Evolutionary conservation across 768 basidiomycete genomes (phyloP).

Genomic region (Rhodotorula kratochvilovae): DNA sequence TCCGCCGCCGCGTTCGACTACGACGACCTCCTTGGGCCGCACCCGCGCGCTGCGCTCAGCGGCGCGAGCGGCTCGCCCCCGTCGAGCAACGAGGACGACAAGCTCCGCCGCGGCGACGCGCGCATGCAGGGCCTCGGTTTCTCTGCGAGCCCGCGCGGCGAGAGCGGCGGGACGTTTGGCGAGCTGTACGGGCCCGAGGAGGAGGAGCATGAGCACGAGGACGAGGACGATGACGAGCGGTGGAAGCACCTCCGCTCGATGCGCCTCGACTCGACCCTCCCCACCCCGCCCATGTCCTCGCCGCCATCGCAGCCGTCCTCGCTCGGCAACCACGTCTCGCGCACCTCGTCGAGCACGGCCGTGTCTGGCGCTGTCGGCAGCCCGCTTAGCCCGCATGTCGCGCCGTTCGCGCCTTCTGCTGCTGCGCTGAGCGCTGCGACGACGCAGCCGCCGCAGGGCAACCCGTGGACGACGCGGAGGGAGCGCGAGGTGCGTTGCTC

Average conservation of each 20-base stretch:
- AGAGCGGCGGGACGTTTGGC: neutral
- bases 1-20: constrained; percentile 17
- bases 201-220: neutral
- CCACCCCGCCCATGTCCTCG: neutral
- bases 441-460: neutral
- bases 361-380: constrained; percentile 11
- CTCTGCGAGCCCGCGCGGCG: neutral
- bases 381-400: constrained; percentile 42
- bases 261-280: neutral
- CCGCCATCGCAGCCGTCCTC: neutral
- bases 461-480: neutral
- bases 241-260: constrained; percentile 11
- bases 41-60: neutral
- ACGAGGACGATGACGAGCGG: constrained; percentile 5
- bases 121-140: constrained; percentile 6
- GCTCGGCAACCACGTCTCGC: neutral
- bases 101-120: neutral
- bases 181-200: neutral
- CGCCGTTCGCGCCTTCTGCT: constrained; percentile 40
- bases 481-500: constrained; percentile 11
- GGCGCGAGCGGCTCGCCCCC: constrained; percentile 1
- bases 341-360: neutral
- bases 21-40: constrained; percentile 25
- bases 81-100: constrained; percentile 12
- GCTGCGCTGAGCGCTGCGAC: neutral